Base-by-base conservation (phyloP, 768 basidiomycete genomes). In the Sporobolomyces pararoseus region DNA sequence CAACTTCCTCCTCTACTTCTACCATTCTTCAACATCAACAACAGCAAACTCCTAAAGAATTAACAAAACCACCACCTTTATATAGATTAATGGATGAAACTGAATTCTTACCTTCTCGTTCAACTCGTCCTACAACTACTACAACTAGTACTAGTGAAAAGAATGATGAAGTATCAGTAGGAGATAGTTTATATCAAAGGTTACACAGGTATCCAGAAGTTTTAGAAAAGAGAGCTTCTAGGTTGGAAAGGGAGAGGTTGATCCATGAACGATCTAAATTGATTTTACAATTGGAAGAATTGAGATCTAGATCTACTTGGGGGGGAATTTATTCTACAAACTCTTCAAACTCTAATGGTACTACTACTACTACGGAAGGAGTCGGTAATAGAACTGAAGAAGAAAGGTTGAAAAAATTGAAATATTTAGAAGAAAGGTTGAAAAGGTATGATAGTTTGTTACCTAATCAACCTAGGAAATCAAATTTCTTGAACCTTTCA, bases 381-480 rank as follows among this genome's bases (percentile, higher is more conserved):
- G 44, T 25, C 29, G 53, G 29, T 6, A 32, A 32, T 21, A 54
- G 35, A 35, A 35, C 55, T 5, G 55, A 57, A 16, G 55, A 37
- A n/a, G 55, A 57, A 9, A 37, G 55, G n/a, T 55, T 63, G 27
- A 27, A 49, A 25, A 67, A 53, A 46, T 52, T 74, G 27, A 29
- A 31, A 37, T 65, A 60, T 14, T 63, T 63, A 34, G 62, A 67
- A 34, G 66, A 70, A 19, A 44, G 55, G 27, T 46, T 73, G 50
- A 32, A 10, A 62, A 67, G 72, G n/a, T 74, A 74, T 63, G 72
- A 74, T 60, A 37, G 39, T 1, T 63, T 74, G 39, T 63, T 74
- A 16, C 72, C 72, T 16, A 74, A 70, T n/a, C 72, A 74, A 49
- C 72, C 72, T 9, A 62, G 72, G 50, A 74, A 74, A 54, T 74